A percentile compares a stretch with the other conserved stretches of the same genome.
phyloP scores from a whole-genome alignment of 2,329 filamentous ascomycete genomes.

The Cladophialophora yegresii region DNA sequence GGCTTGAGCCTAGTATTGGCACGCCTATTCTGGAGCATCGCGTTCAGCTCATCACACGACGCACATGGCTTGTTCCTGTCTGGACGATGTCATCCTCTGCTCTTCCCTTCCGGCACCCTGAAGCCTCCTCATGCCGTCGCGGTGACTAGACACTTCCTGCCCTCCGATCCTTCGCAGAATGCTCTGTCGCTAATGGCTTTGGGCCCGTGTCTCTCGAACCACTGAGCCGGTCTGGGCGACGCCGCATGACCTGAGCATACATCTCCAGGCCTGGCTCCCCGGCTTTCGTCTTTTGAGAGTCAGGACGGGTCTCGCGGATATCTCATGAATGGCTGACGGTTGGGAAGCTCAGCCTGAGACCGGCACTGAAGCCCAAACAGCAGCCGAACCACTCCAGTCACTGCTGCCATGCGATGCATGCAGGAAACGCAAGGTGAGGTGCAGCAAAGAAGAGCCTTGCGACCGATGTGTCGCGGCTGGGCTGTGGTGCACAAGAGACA shows the following conservation, averaged over 20 bases:
- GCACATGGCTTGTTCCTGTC: constrained; percentile 18
- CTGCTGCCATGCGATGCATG: constrained; percentile 37
- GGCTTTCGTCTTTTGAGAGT: not conserved
- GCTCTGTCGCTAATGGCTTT: not conserved
- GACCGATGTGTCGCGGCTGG: constrained; percentile 34
- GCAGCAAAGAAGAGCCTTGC: constrained; percentile 33
- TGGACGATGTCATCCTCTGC: not conserved
- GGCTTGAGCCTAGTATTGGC: not conserved
- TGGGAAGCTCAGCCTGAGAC: not conserved
- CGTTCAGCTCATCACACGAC: constrained; percentile 17
- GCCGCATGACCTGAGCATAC: not conserved
- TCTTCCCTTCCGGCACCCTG: not conserved
- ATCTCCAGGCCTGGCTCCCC: not conserved
- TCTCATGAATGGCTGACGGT: constrained; percentile 3
- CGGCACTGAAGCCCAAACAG: constrained; percentile 9
- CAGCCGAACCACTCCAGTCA: constrained; percentile 27
- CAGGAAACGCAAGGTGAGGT: constrained; percentile 35
- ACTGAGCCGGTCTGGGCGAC: not conserved
- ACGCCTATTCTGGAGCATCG: not conserved
- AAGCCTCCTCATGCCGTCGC: not conserved
- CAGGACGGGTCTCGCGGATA: not conserved
- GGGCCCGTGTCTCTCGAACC: not conserved
- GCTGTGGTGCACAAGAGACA: constrained; percentile 35
- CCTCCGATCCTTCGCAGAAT: not conserved
- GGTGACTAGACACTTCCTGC: not conserved